These are phyloP conservation scores for Xylariaceae sp. DNA, from an alignment of 2,329 filamentous ascomycete species.

Conservation along the genomic window DNA sequence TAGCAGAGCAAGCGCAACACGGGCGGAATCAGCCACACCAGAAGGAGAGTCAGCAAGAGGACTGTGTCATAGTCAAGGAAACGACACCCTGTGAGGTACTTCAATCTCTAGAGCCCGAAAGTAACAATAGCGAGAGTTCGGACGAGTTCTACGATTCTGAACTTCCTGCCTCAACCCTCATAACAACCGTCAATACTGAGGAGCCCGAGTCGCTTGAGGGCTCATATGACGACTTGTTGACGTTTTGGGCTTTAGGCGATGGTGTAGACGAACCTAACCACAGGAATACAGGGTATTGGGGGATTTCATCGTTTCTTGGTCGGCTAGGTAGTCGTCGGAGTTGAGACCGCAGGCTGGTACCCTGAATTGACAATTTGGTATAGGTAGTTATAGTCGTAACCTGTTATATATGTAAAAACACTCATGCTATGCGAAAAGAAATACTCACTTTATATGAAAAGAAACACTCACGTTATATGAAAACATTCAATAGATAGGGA, in stretches of 20 bases:
- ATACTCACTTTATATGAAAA: too few species aligned
- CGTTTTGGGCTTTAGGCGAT: neutral
- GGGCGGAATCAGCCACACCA: too few species aligned
- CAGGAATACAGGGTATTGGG: neutral
- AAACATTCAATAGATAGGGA: conserved; percentile 58
- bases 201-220: neutral
- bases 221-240: conserved; percentile 4
- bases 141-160: conserved; percentile 1
- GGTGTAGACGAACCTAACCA: neutral
- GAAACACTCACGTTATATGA: conserved; percentile 62
- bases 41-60: neutral
- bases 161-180: neutral
- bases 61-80: neutral
- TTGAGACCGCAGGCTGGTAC: too few species aligned
- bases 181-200: neutral
- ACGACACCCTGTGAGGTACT: neutral
- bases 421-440: too few species aligned
- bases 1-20: neutral
- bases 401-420: too few species aligned
- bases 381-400: too few species aligned
- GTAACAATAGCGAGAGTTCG: neutral
- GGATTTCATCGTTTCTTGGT: neutral
- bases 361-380: too few species aligned
- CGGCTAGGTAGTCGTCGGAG: too few species aligned
- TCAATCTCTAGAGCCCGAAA: too few species aligned